These are phyloP conservation scores for Fusarium sublunatum DNA, from an alignment of 2,329 filamentous ascomycete genomes.

Conservation along the genomic window DNA sequence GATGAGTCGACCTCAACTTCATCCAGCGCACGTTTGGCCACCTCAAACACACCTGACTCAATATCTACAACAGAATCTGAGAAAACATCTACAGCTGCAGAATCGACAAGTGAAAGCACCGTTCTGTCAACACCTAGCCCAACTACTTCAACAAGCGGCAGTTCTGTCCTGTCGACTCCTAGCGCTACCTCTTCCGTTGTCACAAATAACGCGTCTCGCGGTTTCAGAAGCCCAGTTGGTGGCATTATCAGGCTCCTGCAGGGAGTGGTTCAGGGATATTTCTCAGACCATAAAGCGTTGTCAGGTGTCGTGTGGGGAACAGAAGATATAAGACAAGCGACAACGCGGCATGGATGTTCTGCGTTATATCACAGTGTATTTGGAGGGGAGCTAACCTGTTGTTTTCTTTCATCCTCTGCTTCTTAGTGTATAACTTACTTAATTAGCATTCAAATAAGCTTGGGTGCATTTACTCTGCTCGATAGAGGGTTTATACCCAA, in stretches of 20 bases:
- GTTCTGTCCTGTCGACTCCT: neutral
- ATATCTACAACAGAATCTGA: neutral
- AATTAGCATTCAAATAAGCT: no score
- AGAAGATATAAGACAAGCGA: no score
- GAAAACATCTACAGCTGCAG: neutral
- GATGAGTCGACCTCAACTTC: neutral
- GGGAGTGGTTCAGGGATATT: no score
- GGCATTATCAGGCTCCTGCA: constrained; percentile 2
- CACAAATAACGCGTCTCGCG: constrained; percentile 17
- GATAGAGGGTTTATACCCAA: no score
- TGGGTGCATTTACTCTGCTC: no score
- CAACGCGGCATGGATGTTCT: no score
- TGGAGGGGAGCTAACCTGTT: no score
- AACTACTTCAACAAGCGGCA: constrained; percentile 3
- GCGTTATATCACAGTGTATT: no score
- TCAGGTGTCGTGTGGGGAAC: no score
- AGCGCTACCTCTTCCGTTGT: constrained; percentile 8
- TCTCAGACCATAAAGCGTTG: no score
- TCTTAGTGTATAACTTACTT: no score
- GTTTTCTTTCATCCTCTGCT: no score
- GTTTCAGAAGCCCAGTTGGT: constrained; percentile 18
- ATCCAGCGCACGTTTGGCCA: neutral
- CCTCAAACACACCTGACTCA: neutral
- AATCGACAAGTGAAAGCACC: neutral
- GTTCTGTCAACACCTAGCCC: constrained; percentile 10